Evolutionary conservation across 108 stramenopile genomes (phyloP), one percentile per base, ranked within the genome.

Genomic region (Skeletonema marinoi): DNA sequence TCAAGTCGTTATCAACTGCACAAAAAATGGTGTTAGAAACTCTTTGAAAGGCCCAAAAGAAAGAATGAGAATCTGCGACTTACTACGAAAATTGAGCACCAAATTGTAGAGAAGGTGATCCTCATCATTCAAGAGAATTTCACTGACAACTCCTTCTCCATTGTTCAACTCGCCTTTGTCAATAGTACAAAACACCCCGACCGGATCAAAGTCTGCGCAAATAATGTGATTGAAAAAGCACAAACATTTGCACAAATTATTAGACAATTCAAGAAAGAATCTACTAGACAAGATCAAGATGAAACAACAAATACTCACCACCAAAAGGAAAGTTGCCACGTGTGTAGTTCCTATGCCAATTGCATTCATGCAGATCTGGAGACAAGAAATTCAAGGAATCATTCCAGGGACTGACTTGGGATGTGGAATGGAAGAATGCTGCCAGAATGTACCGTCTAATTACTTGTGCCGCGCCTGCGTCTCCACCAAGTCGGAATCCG

Each of bases 1-100:
- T 74, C 7, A 89, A 29, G 10, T 38, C 46, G 48, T 87, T 87
- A 1, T 12, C 3, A 32, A 48, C 50, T 51, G 2, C 25, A 51
- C 3, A 48, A 30, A 68, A 25, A 25, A 25, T 0, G 25, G 25
- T 25, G 25, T 25, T 25, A 25, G 25, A 25, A 25, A 25, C 25
- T 25, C 25, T 25, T 25, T 25, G 25, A 25, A 25, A 25, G 25
- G 25, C 25, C 25, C 25, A 25, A 25, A 25, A 0, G 25, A 25
- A 25, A 25, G 25, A 25, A 25, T 25, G 25, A 25, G 42, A 10
- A 21, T 48, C 21, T 68, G 4, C 3, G 46, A 6, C 4, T 29
- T 29, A 36, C 35, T 46, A 11, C 44, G 44, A 46, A 46, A 14
- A 16, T 46, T 46, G 9, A 46, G 11, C 11, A 46, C 11, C 7